Evolutionary conservation across 345 rosid genomes (phyloP), one percentile per base, ranked within the genome.

Genomic region (Cardamine chenopodiifolia): DNA sequence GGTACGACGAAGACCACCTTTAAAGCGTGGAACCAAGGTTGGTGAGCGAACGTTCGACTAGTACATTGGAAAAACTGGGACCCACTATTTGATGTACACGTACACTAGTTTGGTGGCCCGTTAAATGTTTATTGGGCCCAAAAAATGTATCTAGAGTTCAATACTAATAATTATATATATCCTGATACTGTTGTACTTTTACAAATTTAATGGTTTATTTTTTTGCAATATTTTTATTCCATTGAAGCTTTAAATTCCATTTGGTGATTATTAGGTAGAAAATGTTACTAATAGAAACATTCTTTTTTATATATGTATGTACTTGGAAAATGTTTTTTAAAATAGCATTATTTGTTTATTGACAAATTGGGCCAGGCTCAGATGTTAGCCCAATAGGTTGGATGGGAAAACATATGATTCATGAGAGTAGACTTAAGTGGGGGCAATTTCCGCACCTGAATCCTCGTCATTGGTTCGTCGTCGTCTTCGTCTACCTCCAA

Each of bases 401-500:
- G 37, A 23, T 47, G 34, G 58, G 9, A 60, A 42, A 34, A 7
- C 11, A 14, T 8, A 50, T 12, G 32, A 7, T 12, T 34, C 37
- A 31, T 15, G 1, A 22, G 14, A 42, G 55, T 3, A 20, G 63
- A 37, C 3, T 9, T 1, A 15, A 45, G 3, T n/a, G 19, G 50
- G 48, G 50, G 11, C 23, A 57, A 45, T 11, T 20, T 59, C 18
- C 48, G 8, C 35, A 59, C 19, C 32, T 34, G 40, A 49, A 32
- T 31, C 57, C 1, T 69, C 31, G 14, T 65, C 50, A 13, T 47
- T 48, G 14, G 22, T 64, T 48, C 26, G 31, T 67, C 71, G 49
- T 49, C 73, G 57, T 53, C 73, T 48, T 42, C 74, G 32, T 74
- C 72, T 19, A 17, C 52, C 44, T 47, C 71, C 20, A 39, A 45